Conservation (phyloP, 768 basidiomycete species). For the Naganishia vaughanmartiniae region DNA sequence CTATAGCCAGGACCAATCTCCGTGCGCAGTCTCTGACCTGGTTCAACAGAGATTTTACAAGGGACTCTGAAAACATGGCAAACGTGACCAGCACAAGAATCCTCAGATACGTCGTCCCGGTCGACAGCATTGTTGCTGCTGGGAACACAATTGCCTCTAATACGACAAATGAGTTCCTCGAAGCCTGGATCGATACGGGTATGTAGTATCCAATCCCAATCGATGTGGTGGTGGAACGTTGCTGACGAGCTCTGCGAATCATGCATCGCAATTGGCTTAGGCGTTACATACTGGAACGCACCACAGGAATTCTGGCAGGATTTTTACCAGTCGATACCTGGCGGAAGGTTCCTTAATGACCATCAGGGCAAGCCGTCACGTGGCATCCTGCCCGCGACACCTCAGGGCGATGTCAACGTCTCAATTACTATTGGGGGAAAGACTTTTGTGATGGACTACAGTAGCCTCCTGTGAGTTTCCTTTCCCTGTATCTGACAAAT, state of each 20-base stretch:
- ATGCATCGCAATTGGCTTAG: not conserved
- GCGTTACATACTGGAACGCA: conserved; percentile 12
- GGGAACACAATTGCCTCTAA: not conserved
- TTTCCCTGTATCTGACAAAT: not conserved
- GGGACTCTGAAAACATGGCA: not conserved
- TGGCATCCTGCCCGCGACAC: conserved; percentile 9
- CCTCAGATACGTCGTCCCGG: not conserved
- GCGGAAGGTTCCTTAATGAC: not conserved
- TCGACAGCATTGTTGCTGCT: not conserved
- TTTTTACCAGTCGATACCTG: conserved; percentile 12
- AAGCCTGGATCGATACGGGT: conserved; percentile 9
- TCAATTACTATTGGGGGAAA: not conserved
- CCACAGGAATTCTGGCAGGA: not conserved
- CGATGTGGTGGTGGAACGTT: too few species aligned
- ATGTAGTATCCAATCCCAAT: not conserved
- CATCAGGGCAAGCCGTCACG: not conserved
- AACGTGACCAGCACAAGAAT: not conserved
- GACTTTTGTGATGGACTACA: not conserved
- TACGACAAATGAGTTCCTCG: not conserved
- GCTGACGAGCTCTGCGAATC: too few species aligned
- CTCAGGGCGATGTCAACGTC: not conserved
- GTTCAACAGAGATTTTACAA: not conserved
- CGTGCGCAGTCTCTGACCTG: not conserved
- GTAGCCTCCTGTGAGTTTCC: not conserved
- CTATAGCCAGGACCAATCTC: not conserved